phyloP scores from a whole-genome alignment of 345 rosid species.

The Syzygium grande region DNA sequence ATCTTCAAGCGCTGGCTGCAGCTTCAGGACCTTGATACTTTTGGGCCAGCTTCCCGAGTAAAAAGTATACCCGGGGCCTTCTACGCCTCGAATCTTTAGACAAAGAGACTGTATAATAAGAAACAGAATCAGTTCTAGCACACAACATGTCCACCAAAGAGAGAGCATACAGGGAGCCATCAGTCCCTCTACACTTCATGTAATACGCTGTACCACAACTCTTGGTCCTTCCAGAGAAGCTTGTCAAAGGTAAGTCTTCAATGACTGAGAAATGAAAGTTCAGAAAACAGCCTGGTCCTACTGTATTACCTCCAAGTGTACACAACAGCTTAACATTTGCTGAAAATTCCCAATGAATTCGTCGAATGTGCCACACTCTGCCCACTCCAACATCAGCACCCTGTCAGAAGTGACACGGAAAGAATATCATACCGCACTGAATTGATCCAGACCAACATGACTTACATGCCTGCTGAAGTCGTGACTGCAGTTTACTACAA shows the following conservation, averaged over 20 bases:
- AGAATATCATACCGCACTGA: background rate
- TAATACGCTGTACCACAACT: background rate
- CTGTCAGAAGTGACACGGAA: slow-evolving; percentile 7
- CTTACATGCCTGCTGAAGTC: background rate
- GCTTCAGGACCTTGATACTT: slow-evolving; percentile 35
- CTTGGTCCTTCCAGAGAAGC: background rate
- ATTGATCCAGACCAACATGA: background rate
- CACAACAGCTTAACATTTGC: background rate
- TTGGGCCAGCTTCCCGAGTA: slow-evolving; percentile 26
- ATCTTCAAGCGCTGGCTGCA: slow-evolving; percentile 30
- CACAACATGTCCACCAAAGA: background rate
- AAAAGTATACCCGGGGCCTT: slow-evolving; percentile 17
- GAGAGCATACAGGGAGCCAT: background rate
- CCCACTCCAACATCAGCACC: slow-evolving; percentile 40
- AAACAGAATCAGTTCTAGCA: background rate
- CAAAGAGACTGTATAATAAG: slow-evolving; percentile 29
- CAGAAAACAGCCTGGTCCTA: background rate
- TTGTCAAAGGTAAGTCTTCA: background rate
- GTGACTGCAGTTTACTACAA: background rate
- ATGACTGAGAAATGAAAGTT: background rate
- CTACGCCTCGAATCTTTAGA: slow-evolving; percentile 32
- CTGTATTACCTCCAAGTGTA: slow-evolving; percentile 42
- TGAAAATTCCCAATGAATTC: background rate
- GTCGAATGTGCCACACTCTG: slow-evolving; percentile 16
- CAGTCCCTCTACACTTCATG: background rate